phyloP scores from a whole-genome alignment of 1,284 basidiomycete species.

The Ganoderma meredithae region DNA sequence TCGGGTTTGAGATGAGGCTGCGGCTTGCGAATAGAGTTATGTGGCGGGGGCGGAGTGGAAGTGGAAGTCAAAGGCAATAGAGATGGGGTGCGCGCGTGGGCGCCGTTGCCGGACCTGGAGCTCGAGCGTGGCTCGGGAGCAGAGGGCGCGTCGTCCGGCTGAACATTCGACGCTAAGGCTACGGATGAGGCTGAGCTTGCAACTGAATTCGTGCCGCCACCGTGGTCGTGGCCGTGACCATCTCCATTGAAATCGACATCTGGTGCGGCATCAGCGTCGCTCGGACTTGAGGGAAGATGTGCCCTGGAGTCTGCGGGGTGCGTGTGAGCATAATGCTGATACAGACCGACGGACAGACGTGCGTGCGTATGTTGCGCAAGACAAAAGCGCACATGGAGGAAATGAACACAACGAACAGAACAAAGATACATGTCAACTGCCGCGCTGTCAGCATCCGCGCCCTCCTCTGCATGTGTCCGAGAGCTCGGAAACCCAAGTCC shows the following conservation, averaged over 20 bases:
- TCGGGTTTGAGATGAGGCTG: background rate
- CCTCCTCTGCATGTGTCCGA: background rate
- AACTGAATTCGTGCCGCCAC: too few relatives aligned
- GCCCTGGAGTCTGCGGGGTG: conserved; percentile 57
- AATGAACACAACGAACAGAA: background rate
- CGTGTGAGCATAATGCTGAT: conserved; percentile 9
- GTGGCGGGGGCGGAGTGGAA: background rate
- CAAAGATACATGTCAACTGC: background rate
- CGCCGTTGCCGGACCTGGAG: background rate
- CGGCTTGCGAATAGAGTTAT: background rate
- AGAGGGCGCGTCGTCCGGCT: background rate
- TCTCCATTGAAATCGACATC: background rate
- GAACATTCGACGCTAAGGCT: background rate
- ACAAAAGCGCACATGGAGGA: background rate
- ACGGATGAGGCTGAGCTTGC: background rate
- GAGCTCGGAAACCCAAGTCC: background rate
- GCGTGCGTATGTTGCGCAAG: background rate
- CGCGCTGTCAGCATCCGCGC: background rate
- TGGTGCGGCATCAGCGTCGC: background rate
- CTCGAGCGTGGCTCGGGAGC: background rate
- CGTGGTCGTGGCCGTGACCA: background rate
- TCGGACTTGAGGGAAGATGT: conserved; percentile 48
- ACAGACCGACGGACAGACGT: background rate
- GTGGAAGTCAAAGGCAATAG: background rate
- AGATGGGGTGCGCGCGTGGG: conserved; percentile 4